Conservation (phyloP, 257 asterid genomes). For the Scutellaria baicalensis region DNA sequence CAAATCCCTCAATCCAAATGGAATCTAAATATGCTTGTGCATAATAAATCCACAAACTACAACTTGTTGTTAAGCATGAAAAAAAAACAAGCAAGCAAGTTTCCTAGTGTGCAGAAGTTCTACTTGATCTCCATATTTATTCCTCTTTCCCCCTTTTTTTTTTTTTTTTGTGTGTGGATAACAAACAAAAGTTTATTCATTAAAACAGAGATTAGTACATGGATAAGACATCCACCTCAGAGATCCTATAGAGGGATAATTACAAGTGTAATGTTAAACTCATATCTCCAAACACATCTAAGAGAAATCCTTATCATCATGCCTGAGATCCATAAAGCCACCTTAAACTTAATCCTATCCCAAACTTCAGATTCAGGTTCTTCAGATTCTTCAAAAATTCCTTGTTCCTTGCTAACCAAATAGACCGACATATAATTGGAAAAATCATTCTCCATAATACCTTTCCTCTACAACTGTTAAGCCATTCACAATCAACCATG, state of each 20-base stretch:
- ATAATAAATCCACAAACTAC: neutral
- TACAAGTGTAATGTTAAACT: neutral
- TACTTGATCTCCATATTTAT: neutral
- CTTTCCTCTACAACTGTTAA: neutral
- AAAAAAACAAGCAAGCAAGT: neutral
- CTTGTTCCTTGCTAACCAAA: neutral
- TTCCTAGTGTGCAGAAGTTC: neutral
- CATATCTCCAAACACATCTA: neutral
- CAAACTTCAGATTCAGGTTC: neutral
- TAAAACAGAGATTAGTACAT: neutral
- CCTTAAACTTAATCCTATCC: neutral
- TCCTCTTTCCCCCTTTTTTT: neutral
- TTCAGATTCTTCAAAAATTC: neutral
- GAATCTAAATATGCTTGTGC: neutral
- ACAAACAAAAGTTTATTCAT: neutral
- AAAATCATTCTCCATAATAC: neutral
- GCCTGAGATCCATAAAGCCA: neutral
- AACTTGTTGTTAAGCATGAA: neutral
- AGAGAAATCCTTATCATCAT: neutral
- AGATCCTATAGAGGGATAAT: neutral
- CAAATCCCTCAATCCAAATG: neutral
- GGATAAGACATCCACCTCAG: neutral
- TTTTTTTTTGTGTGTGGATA: too few species aligned
- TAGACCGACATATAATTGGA: neutral
- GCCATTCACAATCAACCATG: neutral